Percentiles rank a stretch among this genome's conserved stretches.
Conservation (phyloP, 768 basidiomycete genomes). For the Russula ochroleuca region DNA sequence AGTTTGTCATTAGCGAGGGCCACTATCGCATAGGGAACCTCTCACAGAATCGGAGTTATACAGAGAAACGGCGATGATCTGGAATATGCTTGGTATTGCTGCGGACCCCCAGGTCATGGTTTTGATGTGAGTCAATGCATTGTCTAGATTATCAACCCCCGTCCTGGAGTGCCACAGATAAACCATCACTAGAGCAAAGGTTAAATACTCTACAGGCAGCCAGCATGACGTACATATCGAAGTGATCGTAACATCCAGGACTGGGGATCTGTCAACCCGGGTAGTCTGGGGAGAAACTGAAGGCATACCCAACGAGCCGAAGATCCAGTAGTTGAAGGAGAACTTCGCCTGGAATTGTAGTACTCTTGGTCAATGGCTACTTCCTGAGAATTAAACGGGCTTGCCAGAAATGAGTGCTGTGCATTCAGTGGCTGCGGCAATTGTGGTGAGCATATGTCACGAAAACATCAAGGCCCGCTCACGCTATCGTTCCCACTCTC, state of each 20-base stretch:
- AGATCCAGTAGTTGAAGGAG: slow-evolving; percentile 46
- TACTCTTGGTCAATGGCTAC: not conserved
- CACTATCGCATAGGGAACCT: not conserved
- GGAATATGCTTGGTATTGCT: slow-evolving; percentile 35
- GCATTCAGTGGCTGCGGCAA: slow-evolving; percentile 19
- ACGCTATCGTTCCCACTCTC: slow-evolving; percentile 23
- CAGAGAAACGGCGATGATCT: slow-evolving; percentile 34
- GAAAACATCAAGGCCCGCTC: not conserved
- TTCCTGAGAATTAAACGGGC: not conserved
- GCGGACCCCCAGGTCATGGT: slow-evolving; percentile 41
- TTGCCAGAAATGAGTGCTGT: slow-evolving; percentile 23
- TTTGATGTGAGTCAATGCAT: slow-evolving; percentile 40
- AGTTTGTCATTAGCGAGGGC: not conserved
- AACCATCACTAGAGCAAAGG: slow-evolving; percentile 36
- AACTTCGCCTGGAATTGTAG: slow-evolving; percentile 36
- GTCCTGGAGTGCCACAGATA: slow-evolving; percentile 41
- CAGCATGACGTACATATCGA: slow-evolving; percentile 35
- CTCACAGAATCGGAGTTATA: slow-evolving; percentile 37
- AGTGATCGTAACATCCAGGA: slow-evolving; percentile 41
- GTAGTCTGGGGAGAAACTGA: not conserved
- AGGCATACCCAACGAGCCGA: slow-evolving; percentile 40
- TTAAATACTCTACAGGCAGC: not conserved
- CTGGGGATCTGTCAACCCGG: slow-evolving; percentile 29
- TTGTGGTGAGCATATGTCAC: not conserved
- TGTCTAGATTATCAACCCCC: slow-evolving; percentile 38